Conservation (phyloP, 2,329 filamentous ascomycete species). For the Alternaria consortialis region DNA sequence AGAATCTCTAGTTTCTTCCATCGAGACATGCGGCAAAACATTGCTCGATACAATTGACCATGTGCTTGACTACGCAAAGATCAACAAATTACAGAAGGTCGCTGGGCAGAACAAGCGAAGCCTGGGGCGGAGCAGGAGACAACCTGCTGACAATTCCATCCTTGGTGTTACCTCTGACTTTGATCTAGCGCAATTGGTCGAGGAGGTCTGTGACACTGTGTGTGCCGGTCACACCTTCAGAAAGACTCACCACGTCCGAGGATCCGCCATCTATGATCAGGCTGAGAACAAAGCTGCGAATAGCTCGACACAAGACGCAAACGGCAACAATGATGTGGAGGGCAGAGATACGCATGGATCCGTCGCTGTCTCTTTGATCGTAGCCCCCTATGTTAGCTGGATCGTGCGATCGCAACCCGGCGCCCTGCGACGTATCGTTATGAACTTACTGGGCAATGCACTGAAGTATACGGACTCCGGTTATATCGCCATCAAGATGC, state of each 20-base stretch:
- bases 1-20: constrained; percentile 51
- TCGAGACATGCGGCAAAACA: constrained; percentile 50
- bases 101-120: constrained; percentile 27
- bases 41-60: constrained; percentile 54
- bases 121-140: constrained; percentile 33
- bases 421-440: constrained; percentile 45
- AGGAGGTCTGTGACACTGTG: constrained; percentile 65
- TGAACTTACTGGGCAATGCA: constrained; percentile 49
- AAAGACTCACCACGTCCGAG: constrained; percentile 34
- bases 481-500: constrained; percentile 39
- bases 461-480: constrained; percentile 48
- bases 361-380: constrained; percentile 42
- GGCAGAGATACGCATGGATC: constrained; percentile 30
- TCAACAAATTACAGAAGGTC: constrained; percentile 45
- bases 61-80: constrained; percentile 50
- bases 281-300: constrained; percentile 22
- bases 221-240: constrained; percentile 60
- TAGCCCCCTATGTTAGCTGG: constrained; percentile 42
- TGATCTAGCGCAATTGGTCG: constrained; percentile 48
- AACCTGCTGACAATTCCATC: constrained; percentile 40
- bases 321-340: constrained; percentile 13
- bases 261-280: constrained; percentile 37
- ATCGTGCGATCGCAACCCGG: constrained; percentile 42
- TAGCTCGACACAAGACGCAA: constrained; percentile 20
- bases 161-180: constrained; percentile 44